Percentiles rank a stretch among this genome's conserved stretches.
Conservation (phyloP, 129 eudicot genomes). For the Rutidosis leptorrhynchoides region DNA sequence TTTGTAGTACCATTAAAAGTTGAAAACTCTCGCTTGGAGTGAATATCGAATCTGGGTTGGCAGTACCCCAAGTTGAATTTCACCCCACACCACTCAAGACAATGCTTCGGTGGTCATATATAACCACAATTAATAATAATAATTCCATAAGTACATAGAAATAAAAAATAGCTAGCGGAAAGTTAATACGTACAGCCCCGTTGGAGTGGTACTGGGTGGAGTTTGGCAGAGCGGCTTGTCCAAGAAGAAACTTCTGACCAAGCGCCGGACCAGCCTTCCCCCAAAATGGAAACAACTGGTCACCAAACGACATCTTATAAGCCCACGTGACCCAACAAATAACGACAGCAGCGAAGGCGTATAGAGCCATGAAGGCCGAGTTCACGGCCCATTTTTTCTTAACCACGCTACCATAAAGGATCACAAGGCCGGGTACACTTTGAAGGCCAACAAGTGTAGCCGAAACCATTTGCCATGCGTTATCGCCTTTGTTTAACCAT, state of each 20-base stretch:
- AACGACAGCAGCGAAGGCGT: conserved; percentile 66
- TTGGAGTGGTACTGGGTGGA: conserved; percentile 30
- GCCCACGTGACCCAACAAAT: conserved; percentile 65
- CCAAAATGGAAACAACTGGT: conserved; percentile 60
- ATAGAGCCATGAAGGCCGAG: conserved; percentile 74
- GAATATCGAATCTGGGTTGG: too few relatives aligned
- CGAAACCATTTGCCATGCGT: conserved; percentile 68
- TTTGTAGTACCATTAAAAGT: too few relatives aligned
- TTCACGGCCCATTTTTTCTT: conserved; percentile 74
- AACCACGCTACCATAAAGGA: conserved; percentile 61
- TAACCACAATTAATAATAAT: too few relatives aligned
- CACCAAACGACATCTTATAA: conserved; percentile 69
- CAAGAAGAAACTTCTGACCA: conserved; percentile 54
- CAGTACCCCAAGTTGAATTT: too few relatives aligned
- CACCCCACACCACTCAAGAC: too few relatives aligned
- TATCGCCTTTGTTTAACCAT: conserved; percentile 79
- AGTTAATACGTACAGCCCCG: conserved; percentile 32
- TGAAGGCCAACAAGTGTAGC: conserved; percentile 75
- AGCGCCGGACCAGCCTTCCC: conserved; percentile 64
- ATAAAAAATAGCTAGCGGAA: too few relatives aligned
- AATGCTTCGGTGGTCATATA: too few relatives aligned
- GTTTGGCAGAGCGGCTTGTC: conserved; percentile 49
- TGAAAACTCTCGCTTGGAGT: too few relatives aligned
- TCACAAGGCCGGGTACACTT: conserved; percentile 62
- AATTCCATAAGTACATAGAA: neutral